Evolutionary conservation across 176 grass and related monocot species (phyloP), one percentile per base, ranked within the genome.

Genomic region (Oryza coarctata): DNA sequence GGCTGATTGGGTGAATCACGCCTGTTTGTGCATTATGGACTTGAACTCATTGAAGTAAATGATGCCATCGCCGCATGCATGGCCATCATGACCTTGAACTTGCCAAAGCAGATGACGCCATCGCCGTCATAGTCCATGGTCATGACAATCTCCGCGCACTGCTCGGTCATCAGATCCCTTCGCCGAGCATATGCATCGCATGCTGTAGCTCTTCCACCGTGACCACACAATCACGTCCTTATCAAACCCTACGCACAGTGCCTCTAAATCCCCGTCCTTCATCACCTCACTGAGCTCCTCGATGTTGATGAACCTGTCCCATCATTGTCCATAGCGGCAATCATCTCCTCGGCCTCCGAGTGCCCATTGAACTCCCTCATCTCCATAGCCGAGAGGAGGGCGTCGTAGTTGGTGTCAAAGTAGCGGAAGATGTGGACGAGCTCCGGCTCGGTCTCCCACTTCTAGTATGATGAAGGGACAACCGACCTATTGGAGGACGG

Each of bases 91-190:
- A 29, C n/a, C 81, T 74, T 74, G 75, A 88, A 88, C 62, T 74
- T 81, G 45, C 84, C 87, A 68, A 88, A 84, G 47, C 69, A 84
- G 87, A 88, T 9, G 62, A 75, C 81, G 9, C 87, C 87, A 17
- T 88, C 75, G 47, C 62, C 81, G 69, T 88, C 20, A 25, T 50
- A 1, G 38, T 88, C 87, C 12, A 75, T 25, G 1, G 30, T 70
- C 0, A n/a, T 50, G 22, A 89, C 13, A 1, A 88, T 88, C 70
- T 74, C 23, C 27, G 15, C 4, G 45, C 86, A 88, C 7, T 1
- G 33, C 70, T 84, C 50, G 1, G 26, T 13, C 30, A 70, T 64
- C 47, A 25, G 52, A 35, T 80, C 76, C 13, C 26, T 28, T 30
- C 29, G 63, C 0, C 17, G 47, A 84, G 7, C 73, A 50, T 35